Conservation (phyloP, 148 eudicot species). For the Arctostaphylos glauca region DNA sequence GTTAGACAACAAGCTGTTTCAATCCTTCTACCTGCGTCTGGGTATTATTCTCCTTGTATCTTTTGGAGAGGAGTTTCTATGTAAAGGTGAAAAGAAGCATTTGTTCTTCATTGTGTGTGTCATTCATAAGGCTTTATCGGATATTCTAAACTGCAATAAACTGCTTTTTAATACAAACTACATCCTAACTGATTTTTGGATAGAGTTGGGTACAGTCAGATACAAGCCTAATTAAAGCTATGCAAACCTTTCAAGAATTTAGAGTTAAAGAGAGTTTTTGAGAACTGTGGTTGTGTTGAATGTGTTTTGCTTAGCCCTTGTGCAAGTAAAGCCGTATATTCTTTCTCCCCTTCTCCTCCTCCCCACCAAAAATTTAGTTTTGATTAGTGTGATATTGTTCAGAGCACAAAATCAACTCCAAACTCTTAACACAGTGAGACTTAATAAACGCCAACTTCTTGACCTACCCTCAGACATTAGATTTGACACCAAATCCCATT, state of each 20-base stretch:
- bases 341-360: background rate
- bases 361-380: background rate
- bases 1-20: no score
- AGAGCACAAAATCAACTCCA: background rate
- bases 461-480: background rate
- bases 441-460: background rate
- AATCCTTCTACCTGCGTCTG: background rate
- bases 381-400: background rate
- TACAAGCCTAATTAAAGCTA: background rate
- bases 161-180: background rate
- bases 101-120: background rate
- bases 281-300: background rate
- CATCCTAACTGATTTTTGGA: background rate
- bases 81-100: background rate
- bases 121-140: background rate
- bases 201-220: background rate
- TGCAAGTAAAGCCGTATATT: background rate
- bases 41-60: background rate
- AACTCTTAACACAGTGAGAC: background rate
- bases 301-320: slow-evolving; percentile 2
- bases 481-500: background rate
- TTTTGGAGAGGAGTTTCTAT: background rate
- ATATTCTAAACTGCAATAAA: background rate
- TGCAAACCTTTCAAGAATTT: background rate
- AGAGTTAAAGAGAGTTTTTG: background rate